These are phyloP conservation scores for Ophidiomyces ophidiicola DNA, from an alignment of 2,329 filamentous ascomycete species.

Conservation along the genomic window DNA sequence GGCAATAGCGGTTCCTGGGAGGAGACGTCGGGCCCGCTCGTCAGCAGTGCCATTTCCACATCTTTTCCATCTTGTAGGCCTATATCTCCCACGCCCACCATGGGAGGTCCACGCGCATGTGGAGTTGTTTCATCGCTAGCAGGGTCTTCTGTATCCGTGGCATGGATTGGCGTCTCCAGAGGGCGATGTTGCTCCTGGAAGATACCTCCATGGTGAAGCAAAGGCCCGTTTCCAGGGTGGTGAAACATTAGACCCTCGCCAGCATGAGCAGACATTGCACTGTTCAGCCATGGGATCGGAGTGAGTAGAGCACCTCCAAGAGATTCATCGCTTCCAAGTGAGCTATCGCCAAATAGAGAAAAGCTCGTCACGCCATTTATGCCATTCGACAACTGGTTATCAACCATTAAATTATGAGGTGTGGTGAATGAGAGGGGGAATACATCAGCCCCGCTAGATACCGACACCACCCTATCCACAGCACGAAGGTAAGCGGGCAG, in stretches of 20 bases:
- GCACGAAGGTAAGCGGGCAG: slow-evolving; percentile 80
- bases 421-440: slow-evolving; percentile 63
- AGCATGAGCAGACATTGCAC: slow-evolving; percentile 14
- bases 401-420: slow-evolving; percentile 37
- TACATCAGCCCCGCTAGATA: slow-evolving; percentile 65
- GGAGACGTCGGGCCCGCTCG: slow-evolving; percentile 13
- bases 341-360: slow-evolving; percentile 25
- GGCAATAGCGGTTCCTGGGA: slow-evolving; percentile 13
- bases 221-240: background rate
- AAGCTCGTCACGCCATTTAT: slow-evolving; percentile 30
- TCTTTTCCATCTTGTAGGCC: slow-evolving; percentile 55
- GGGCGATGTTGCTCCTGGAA: slow-evolving; percentile 19
- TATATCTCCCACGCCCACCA: slow-evolving; percentile 76
- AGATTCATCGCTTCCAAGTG: slow-evolving; percentile 70
- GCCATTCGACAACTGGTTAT: slow-evolving; percentile 43
- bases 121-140: slow-evolving; percentile 45
- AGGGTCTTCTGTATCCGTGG: slow-evolving; percentile 25
- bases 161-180: slow-evolving; percentile 15
- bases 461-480: slow-evolving; percentile 77
- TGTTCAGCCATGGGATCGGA: slow-evolving; percentile 76
- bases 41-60: slow-evolving; percentile 30
- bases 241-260: slow-evolving; percentile 17
- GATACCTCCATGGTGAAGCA: slow-evolving; percentile 33
- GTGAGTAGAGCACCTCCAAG: slow-evolving; percentile 83
- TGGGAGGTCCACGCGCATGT: slow-evolving; percentile 71